Base-by-base conservation (phyloP, 2,329 filamentous ascomycete genomes). In the Penicillium olsonii region DNA sequence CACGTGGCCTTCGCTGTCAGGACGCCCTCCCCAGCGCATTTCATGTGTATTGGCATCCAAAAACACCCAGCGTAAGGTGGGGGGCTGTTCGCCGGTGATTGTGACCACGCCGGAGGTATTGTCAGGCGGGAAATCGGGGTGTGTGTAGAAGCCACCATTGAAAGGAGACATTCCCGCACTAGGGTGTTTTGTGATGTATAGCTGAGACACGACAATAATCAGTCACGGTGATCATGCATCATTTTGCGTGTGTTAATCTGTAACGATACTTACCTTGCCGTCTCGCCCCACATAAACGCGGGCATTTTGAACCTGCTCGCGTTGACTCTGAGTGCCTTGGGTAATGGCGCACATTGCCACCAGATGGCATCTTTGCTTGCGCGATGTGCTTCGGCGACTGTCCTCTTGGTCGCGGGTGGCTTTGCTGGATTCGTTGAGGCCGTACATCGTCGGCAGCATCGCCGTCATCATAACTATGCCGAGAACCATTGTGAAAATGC, bases 381-480 rank as follows among this genome's bases (percentile, higher is more conserved):
- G 56, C 20, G 45, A 45, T 18, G 48, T 31, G 18, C 52, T 53
- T 24, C 50, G 44, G 22, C 59, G 54, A n/a, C 47, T 50, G 15
- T 60, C 57, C 33, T 63, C 58, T 11, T 56, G 50, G 26, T 64
- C 53, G 5, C 60, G 53, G 17, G 47, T 56, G 26, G 51, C 41
- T 24, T 62, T 53, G 12, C 56, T 59, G 9, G 58, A 58, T 45
- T 64, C 54, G 42, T 64, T 64, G 8, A 64, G 37, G 5, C 60
- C 59, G 35, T 62, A 57, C 52, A 64, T 64, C 18, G 60, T 63
- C 27, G 61, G 61, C 33, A 62, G 18, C 60, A 63, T 62, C 8
- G 59, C 39, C 29, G 55, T 48, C 55, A 63, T 60, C 55, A 61
- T 60, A 51, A 56, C 39, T 48, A 61, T 39, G 24, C 63, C 46